Conservation (phyloP, 2,329 filamentous ascomycete species). For the Botrytis galanthina region DNA sequence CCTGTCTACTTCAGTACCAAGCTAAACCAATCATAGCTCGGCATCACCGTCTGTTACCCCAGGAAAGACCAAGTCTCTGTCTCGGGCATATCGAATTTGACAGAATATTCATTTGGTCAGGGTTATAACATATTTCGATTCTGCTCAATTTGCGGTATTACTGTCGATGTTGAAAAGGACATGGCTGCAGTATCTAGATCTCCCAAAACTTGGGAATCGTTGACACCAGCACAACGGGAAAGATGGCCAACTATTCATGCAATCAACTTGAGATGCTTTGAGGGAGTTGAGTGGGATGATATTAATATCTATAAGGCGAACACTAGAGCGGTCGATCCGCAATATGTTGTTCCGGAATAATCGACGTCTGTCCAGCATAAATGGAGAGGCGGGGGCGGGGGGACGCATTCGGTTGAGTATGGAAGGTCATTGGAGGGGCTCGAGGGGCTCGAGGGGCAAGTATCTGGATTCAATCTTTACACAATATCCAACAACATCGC, state of each 20-base stretch:
- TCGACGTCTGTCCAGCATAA: background rate
- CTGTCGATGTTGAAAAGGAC: slow-evolving; percentile 8
- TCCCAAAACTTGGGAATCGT: background rate
- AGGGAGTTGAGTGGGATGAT: slow-evolving; percentile 25
- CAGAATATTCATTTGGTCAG: slow-evolving; percentile 20
- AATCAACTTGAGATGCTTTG: slow-evolving; percentile 24
- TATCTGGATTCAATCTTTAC: background rate
- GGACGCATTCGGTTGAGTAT: background rate
- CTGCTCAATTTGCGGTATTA: slow-evolving; percentile 23
- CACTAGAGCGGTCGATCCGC: slow-evolving; percentile 11
- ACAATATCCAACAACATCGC: background rate
- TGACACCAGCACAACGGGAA: slow-evolving; percentile 11
- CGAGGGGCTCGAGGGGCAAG: background rate
- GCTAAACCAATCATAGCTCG: slow-evolving; percentile 13
- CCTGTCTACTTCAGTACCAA: background rate
- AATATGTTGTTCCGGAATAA: slow-evolving; percentile 22
- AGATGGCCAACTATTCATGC: slow-evolving; percentile 16
- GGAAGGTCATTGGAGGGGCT: background rate
- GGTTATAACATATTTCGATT: slow-evolving; percentile 18
- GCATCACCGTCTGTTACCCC: slow-evolving; percentile 21
- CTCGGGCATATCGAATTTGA: background rate
- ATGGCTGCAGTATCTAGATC: background rate
- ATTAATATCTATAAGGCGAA: slow-evolving; percentile 17
- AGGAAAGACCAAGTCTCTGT: slow-evolving; percentile 21
- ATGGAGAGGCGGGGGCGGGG: background rate